Evolutionary conservation across 75 land plant genomes (phyloP).

Genomic region (Adiantum capillusveneris): DNA sequence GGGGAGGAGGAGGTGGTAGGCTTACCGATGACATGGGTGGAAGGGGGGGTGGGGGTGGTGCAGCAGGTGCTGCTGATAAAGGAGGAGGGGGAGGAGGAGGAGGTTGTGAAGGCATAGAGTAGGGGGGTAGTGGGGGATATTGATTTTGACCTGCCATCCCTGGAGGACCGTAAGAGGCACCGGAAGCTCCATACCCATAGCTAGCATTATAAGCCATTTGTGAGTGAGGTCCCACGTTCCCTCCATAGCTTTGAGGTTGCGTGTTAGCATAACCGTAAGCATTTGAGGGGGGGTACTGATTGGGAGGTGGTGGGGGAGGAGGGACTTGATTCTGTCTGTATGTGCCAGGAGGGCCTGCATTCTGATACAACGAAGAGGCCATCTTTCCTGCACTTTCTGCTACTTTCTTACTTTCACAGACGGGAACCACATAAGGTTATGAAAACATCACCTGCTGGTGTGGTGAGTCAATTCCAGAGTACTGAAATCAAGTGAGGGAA

Average conservation of each 20-base stretch:
- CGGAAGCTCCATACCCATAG: neutral
- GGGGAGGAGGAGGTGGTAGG: constrained; percentile 8
- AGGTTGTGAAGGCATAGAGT: constrained; percentile 4
- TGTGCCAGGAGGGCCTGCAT: constrained; percentile 3
- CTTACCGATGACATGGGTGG: neutral
- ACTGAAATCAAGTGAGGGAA: no score
- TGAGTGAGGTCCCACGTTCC: neutral
- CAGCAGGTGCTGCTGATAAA: neutral
- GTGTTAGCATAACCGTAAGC: neutral
- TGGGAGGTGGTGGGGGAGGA: neutral
- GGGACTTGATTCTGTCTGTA: neutral
- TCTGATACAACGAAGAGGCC: constrained; percentile 9
- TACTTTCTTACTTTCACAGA: no score
- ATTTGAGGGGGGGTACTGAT: neutral
- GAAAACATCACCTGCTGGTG: no score
- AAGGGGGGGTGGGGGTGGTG: constrained; percentile 5
- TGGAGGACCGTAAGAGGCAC: constrained; percentile 4
- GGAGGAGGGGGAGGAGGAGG: constrained; percentile 6
- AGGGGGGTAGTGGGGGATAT: constrained; percentile 1
- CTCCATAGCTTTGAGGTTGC: neutral
- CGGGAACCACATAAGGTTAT: no score
- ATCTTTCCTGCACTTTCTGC: neutral
- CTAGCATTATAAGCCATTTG: neutral
- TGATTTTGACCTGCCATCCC: neutral
- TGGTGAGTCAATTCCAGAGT: no score